Percentiles rank a stretch among this genome's conserved stretches.
Conservation (phyloP, 768 basidiomycete genomes). For the Cubamyces sp. region DNA sequence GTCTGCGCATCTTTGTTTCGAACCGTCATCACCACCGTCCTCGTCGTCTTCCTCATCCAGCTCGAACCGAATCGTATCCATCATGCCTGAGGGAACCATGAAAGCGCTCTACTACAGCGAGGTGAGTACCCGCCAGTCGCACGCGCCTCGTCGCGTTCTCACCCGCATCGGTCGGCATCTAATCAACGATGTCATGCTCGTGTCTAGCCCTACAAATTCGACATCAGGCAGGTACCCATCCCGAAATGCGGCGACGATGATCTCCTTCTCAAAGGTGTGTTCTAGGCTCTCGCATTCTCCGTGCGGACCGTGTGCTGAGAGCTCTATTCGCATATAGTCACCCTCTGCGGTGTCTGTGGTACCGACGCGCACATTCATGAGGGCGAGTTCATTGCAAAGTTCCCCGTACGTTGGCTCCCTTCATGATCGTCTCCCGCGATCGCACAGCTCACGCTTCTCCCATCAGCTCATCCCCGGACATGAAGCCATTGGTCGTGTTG, state of each 20-base stretch:
- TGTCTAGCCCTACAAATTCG: slow-evolving; percentile 65
- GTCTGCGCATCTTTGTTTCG: slow-evolving; percentile 11
- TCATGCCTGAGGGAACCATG: slow-evolving; percentile 68
- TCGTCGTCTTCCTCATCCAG: background rate
- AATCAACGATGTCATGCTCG: slow-evolving; percentile 21
- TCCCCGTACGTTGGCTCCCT: slow-evolving; percentile 52
- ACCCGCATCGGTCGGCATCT: background rate
- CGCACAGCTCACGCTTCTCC: background rate
- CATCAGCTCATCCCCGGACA: slow-evolving; percentile 72
- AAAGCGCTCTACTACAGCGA: slow-evolving; percentile 74
- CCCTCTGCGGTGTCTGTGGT: slow-evolving; percentile 55
- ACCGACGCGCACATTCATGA: slow-evolving; percentile 67
- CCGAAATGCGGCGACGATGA: slow-evolving; percentile 71
- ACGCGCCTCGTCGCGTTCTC: background rate
- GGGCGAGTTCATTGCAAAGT: slow-evolving; percentile 72
- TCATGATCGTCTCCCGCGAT: slow-evolving; percentile 5
- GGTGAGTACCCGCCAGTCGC: slow-evolving; percentile 40
- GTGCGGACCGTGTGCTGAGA: slow-evolving; percentile 1
- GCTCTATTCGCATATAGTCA: slow-evolving; percentile 21
- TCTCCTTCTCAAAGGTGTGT: slow-evolving; percentile 70
- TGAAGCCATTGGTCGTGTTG: slow-evolving; percentile 73
- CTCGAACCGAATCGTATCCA: background rate
- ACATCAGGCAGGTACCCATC: slow-evolving; percentile 68
- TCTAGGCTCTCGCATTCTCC: background rate
- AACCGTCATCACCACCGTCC: slow-evolving; percentile 18